These are phyloP conservation scores for Liquidambar formosana DNA, from an alignment of 164 flowering plant genomes.

Conservation along the genomic window DNA sequence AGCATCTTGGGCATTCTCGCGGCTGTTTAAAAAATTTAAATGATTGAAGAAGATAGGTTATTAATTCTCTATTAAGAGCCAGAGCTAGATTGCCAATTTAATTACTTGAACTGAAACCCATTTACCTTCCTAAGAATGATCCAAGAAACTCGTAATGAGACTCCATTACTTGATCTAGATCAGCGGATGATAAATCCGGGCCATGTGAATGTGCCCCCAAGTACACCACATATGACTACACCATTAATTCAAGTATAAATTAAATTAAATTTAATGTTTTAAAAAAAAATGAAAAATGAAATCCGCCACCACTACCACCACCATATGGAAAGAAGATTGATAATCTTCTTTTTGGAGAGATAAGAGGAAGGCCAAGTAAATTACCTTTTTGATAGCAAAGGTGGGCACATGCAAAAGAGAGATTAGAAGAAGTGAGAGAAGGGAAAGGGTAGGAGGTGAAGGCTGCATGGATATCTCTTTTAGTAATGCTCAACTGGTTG, in stretches of 20 bases:
- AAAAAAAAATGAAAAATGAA: background rate
- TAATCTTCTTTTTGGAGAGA: background rate
- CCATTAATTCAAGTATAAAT: no score
- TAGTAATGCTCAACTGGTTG: background rate
- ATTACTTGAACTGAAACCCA: no score
- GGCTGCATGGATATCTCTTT: constrained; percentile 13
- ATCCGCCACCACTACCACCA: no score
- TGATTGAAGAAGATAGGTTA: no score
- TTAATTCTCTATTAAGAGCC: no score
- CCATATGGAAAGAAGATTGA: background rate
- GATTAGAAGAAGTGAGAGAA: constrained; percentile 7
- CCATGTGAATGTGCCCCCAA: constrained; percentile 34
- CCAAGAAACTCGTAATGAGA: constrained; percentile 29
- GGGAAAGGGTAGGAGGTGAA: constrained; percentile 8
- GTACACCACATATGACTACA: constrained; percentile 38
- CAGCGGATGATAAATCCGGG: background rate
- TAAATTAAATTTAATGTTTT: no score
- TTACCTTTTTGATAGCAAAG: constrained; percentile 29
- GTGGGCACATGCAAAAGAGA: constrained; percentile 22
- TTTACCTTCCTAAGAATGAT: constrained; percentile 34
- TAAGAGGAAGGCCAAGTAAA: background rate
- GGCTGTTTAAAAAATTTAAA: constrained; percentile 12
- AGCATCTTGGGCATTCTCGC: constrained; percentile 24
- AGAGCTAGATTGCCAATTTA: background rate
- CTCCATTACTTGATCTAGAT: constrained; percentile 14